Evolutionary conservation across 1,139 yeast genomes (phyloP).

Genomic region (Diutina sp.): DNA sequence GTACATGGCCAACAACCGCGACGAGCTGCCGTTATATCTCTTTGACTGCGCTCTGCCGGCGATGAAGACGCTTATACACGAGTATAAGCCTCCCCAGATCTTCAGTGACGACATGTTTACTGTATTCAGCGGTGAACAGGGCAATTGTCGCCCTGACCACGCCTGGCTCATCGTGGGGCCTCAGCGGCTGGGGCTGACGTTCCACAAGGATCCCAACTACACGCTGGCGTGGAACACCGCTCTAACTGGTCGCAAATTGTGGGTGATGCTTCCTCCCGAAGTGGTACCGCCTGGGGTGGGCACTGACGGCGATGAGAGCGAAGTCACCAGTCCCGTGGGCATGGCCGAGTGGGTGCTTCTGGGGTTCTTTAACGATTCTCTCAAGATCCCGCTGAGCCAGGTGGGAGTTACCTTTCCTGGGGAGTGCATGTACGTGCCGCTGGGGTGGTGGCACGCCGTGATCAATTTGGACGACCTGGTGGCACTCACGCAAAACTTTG

Average conservation of each 20-base stretch:
- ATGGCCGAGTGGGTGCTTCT: slow-evolving; percentile 83
- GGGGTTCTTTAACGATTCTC: slow-evolving; percentile 61
- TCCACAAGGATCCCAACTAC: slow-evolving; percentile 85
- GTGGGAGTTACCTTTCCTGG: slow-evolving; percentile 73
- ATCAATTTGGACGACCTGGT: slow-evolving; percentile 70
- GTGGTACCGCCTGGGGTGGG: slow-evolving; percentile 77
- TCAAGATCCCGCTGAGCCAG: slow-evolving; percentile 34
- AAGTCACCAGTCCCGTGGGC: slow-evolving; percentile 85
- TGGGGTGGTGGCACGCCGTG: slow-evolving; percentile 95
- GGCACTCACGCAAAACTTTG: slow-evolving; percentile 81
- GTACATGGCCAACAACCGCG: slow-evolving; percentile 49
- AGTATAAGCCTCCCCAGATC: slow-evolving; percentile 41
- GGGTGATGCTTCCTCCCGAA: slow-evolving; percentile 82
- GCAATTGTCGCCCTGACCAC: slow-evolving; percentile 66
- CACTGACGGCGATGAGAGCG: slow-evolving; percentile 66
- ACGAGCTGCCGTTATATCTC: slow-evolving; percentile 74
- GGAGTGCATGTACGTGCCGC: slow-evolving; percentile 79
- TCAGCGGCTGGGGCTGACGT: slow-evolving; percentile 69
- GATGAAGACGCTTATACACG: slow-evolving; percentile 39
- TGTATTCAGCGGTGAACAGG: slow-evolving; percentile 12
- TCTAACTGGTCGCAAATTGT: slow-evolving; percentile 60
- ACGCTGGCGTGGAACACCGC: slow-evolving; percentile 89
- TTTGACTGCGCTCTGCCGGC: slow-evolving; percentile 71
- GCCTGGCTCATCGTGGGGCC: slow-evolving; percentile 88
- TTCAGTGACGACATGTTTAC: slow-evolving; percentile 41